Evolutionary conservation across 1,139 yeast genomes (phyloP).

Genomic region (Tardiomyces digboiensis): DNA sequence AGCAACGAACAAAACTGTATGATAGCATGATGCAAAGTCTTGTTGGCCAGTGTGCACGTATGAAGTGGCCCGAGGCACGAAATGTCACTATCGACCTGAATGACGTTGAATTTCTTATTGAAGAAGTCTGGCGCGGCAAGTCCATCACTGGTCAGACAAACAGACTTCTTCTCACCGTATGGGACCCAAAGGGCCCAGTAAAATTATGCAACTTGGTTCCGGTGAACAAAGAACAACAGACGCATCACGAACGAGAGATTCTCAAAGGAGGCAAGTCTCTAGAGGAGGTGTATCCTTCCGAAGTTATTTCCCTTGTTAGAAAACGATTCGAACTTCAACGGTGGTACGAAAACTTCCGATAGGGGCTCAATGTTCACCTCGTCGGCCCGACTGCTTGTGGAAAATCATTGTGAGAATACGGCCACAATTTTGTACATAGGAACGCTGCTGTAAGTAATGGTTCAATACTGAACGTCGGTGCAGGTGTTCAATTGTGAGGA

Average conservation of each 20-base stretch:
- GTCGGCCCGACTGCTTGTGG: too few relatives aligned
- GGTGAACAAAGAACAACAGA: constrained; percentile 84
- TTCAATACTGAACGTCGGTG: too few relatives aligned
- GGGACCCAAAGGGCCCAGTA: constrained; percentile 55
- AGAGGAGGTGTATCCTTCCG: constrained; percentile 53
- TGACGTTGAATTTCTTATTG: constrained; percentile 80
- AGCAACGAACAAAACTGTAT: constrained; percentile 73
- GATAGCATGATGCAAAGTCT: constrained; percentile 75
- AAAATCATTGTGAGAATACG: too few relatives aligned
- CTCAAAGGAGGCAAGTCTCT: constrained; percentile 53
- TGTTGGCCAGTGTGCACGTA: constrained; percentile 78
- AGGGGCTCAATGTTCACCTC: too few relatives aligned
- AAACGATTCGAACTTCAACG: constrained; percentile 64
- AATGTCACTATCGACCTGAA: constrained; percentile 34
- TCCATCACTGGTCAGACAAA: constrained; percentile 81
- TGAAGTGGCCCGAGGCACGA: constrained; percentile 48
- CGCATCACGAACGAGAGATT: constrained; percentile 63
- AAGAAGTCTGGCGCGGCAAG: constrained; percentile 88
- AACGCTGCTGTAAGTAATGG: too few relatives aligned
- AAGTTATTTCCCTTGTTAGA: constrained; percentile 49
- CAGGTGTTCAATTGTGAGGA: too few relatives aligned
- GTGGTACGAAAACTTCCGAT: constrained; percentile 37
- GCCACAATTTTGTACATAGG: too few relatives aligned
- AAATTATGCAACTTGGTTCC: constrained; percentile 70
- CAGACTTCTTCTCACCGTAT: constrained; percentile 65